Evolutionary conservation across 2,329 filamentous ascomycete species (phyloP).

Genomic region (Colletotrichum sidae): DNA sequence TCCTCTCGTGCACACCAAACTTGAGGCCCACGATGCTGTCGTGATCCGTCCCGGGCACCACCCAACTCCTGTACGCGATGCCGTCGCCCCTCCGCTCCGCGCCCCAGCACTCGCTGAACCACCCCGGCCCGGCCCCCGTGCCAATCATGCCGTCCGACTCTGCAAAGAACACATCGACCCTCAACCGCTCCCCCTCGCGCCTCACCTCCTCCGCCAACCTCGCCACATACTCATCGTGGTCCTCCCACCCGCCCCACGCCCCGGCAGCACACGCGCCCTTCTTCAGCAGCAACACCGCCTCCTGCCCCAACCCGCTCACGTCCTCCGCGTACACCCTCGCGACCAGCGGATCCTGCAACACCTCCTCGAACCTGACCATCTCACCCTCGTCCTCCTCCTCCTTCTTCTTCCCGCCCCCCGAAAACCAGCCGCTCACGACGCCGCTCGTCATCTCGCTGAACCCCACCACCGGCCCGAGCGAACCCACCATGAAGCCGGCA

Average conservation of each 20-base stretch:
- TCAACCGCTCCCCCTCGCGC: slow-evolving; percentile 30
- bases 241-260: slow-evolving; percentile 46
- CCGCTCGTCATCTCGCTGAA: slow-evolving; percentile 19
- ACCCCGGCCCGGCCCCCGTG: slow-evolving; percentile 40
- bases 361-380: slow-evolving; percentile 40
- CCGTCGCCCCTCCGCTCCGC: slow-evolving; percentile 7
- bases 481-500: slow-evolving; percentile 38
- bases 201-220: slow-evolving; percentile 37
- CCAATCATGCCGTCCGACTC: slow-evolving; percentile 46
- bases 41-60: slow-evolving; percentile 43
- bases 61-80: slow-evolving; percentile 41
- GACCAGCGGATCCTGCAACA: slow-evolving; percentile 36
- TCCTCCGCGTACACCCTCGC: slow-evolving; percentile 41
- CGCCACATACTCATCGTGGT: slow-evolving; percentile 45
- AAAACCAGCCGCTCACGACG: slow-evolving; percentile 9
- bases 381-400: slow-evolving; percentile 3
- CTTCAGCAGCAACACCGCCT: slow-evolving; percentile 45
- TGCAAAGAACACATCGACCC: slow-evolving; percentile 44
- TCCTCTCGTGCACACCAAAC: slow-evolving; percentile 18
- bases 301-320: slow-evolving; percentile 42
- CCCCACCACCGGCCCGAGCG: slow-evolving; percentile 39
- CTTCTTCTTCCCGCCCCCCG: background rate
- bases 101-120: slow-evolving; percentile 46
- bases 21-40: slow-evolving; percentile 5
- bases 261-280: slow-evolving; percentile 30